These are phyloP conservation scores for Beauveria asiatica DNA, from an alignment of 2,329 filamentous ascomycete genomes.

Conservation along the genomic window DNA sequence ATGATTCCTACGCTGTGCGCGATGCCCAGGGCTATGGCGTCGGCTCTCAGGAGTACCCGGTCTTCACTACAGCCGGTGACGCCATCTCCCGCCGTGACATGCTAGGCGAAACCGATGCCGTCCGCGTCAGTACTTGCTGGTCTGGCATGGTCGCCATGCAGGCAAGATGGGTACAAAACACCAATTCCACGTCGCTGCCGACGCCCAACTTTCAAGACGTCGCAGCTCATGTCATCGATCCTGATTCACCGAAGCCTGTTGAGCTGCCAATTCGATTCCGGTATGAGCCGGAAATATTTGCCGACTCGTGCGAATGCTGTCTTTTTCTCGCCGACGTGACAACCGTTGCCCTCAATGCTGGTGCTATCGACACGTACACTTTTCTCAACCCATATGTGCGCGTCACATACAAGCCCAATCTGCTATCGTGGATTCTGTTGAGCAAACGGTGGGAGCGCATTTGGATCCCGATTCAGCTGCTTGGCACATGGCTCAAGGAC, in stretches of 20 bases:
- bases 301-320: constrained; percentile 59
- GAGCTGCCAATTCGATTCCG: constrained; percentile 45
- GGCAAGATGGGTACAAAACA: constrained; percentile 47
- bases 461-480: constrained; percentile 48
- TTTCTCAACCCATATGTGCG: constrained; percentile 70
- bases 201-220: constrained; percentile 25
- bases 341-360: constrained; percentile 26
- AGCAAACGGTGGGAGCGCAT: constrained; percentile 59
- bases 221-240: constrained; percentile 27
- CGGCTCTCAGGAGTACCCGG: constrained; percentile 59
- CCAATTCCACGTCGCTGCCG: constrained; percentile 21
- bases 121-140: constrained; percentile 68
- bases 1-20: constrained; percentile 66
- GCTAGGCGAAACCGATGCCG: constrained; percentile 50
- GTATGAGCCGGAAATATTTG: constrained; percentile 48
- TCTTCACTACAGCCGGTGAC: constrained; percentile 47
- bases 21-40: constrained; percentile 56
- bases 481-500: constrained; percentile 47
- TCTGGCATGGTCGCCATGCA: constrained; percentile 66
- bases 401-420: constrained; percentile 54
- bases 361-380: constrained; percentile 44
- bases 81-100: constrained; percentile 54
- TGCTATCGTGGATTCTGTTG: constrained; percentile 49
- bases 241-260: constrained; percentile 21
- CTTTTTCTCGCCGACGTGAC: constrained; percentile 44